Evolutionary conservation across 306 rosid species (phyloP).

Genomic region (Trichosanthes cucumerina): DNA sequence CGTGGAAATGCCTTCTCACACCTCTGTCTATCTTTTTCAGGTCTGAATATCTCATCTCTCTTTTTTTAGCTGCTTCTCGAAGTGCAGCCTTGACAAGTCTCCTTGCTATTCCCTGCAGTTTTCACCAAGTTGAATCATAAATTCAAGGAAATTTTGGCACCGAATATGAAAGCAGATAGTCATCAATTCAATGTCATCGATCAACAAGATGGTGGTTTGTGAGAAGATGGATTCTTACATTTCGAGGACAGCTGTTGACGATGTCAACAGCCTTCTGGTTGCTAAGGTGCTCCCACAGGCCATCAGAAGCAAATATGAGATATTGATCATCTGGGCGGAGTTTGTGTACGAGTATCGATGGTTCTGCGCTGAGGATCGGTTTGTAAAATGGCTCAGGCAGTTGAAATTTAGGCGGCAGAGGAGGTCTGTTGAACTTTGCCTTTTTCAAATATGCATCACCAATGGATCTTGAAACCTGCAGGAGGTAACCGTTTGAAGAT

Average conservation of each 20-base stretch:
- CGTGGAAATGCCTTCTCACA: conserved; percentile 78
- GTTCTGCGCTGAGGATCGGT: conserved; percentile 64
- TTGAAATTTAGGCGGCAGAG: conserved; percentile 44
- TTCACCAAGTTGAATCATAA: neutral
- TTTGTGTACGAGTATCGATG: conserved; percentile 42
- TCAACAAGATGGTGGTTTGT: neutral
- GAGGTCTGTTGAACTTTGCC: conserved; percentile 65
- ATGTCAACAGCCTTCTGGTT: conserved; percentile 66
- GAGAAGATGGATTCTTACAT: conserved; percentile 26
- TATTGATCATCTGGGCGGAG: conserved; percentile 55
- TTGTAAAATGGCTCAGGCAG: conserved; percentile 53
- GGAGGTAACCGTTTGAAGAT: neutral
- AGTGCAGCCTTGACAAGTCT: conserved; percentile 65
- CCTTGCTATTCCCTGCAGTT: conserved; percentile 57
- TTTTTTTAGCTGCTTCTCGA: conserved; percentile 74
- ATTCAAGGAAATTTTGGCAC: neutral
- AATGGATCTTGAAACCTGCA: conserved; percentile 74
- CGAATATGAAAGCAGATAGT: neutral
- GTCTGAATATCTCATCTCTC: conserved; percentile 70
- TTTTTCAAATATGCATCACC: conserved; percentile 83
- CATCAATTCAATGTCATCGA: neutral
- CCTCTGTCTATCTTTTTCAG: conserved; percentile 66
- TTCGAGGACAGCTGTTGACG: conserved; percentile 45
- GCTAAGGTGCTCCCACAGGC: conserved; percentile 85
- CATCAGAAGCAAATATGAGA: conserved; percentile 77